A percentile compares a stretch with the other conserved stretches of the same genome.
phyloP scores from a whole-genome alignment of 768 basidiomycete species.

The Podaxis sp. region DNA sequence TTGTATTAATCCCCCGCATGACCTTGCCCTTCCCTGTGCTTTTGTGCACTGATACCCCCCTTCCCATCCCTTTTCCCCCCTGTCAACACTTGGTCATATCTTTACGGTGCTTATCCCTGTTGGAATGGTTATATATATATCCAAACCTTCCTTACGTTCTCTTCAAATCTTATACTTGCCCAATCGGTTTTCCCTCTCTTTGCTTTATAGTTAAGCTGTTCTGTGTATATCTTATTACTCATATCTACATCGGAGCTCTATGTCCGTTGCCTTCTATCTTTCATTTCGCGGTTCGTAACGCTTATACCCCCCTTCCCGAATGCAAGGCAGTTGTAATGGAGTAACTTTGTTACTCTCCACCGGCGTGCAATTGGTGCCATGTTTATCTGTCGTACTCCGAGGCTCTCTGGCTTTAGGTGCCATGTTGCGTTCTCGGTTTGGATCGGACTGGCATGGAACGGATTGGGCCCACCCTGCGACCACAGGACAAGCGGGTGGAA shows the following conservation, averaged over 20 bases:
- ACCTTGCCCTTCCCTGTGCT: neutral
- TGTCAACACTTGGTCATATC: neutral
- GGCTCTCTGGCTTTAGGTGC: neutral
- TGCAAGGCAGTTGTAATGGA: neutral
- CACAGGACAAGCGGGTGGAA: neutral
- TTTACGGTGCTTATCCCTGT: neutral
- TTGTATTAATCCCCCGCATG: neutral
- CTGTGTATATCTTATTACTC: conserved; percentile 13
- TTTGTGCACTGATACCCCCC: neutral
- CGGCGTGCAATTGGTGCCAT: neutral
- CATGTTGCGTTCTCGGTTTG: neutral
- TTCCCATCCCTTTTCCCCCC: neutral
- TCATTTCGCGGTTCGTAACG: neutral
- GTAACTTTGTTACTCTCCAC: neutral
- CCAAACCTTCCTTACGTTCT: neutral
- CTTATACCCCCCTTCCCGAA: neutral
- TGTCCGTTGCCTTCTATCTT: neutral
- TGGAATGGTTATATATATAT: conserved; percentile 4
- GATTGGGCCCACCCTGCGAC: neutral
- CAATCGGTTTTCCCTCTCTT: neutral
- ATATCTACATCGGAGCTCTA: conserved; percentile 2
- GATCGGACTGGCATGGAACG: neutral
- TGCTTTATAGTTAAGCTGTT: conserved; percentile 3
- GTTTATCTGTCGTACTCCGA: neutral
- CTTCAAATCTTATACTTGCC: neutral